Percentiles rank a stretch among this genome's conserved stretches.
These are phyloP conservation scores for Lactarius hatsudake DNA, from an alignment of 768 basidiomycete species.

Conservation along the genomic window DNA sequence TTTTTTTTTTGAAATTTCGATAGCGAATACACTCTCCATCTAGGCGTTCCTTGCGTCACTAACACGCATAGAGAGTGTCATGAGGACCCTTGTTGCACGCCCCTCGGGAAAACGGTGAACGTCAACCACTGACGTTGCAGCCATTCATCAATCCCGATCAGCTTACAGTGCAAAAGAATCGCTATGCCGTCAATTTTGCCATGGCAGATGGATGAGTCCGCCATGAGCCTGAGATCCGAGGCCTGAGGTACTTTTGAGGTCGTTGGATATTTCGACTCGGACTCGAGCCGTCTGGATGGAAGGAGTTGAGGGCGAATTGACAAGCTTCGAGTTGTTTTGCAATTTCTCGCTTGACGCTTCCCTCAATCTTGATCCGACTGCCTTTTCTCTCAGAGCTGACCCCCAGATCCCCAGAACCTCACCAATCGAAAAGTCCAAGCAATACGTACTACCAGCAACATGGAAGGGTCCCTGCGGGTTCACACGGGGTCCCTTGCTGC, in stretches of 20 bases:
- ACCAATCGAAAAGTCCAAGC: not conserved
- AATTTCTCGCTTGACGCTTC: not conserved
- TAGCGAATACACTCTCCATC: not conserved
- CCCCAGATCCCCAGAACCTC: not conserved
- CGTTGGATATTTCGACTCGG: not conserved
- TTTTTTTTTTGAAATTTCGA: not conserved
- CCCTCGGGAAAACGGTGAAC: not conserved
- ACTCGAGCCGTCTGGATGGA: too few relatives aligned
- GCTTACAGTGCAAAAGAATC: not conserved
- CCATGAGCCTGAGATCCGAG: not conserved
- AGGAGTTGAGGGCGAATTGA: not conserved
- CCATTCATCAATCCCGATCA: not conserved
- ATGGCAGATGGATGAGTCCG: not conserved
- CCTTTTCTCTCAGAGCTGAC: not conserved
- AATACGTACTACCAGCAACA: not conserved
- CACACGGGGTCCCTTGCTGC: not conserved
- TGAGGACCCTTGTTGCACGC: not conserved
- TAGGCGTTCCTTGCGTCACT: not conserved
- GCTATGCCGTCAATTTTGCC: not conserved
- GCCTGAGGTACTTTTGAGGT: not conserved
- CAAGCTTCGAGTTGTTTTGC: not conserved
- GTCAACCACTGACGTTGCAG: not conserved
- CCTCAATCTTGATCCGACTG: not conserved
- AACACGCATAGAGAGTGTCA: slow-evolving; percentile 1
- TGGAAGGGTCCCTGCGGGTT: not conserved